These are phyloP conservation scores for Fusarium secorum DNA, from an alignment of 2,329 filamentous ascomycete species.

Conservation along the genomic window DNA sequence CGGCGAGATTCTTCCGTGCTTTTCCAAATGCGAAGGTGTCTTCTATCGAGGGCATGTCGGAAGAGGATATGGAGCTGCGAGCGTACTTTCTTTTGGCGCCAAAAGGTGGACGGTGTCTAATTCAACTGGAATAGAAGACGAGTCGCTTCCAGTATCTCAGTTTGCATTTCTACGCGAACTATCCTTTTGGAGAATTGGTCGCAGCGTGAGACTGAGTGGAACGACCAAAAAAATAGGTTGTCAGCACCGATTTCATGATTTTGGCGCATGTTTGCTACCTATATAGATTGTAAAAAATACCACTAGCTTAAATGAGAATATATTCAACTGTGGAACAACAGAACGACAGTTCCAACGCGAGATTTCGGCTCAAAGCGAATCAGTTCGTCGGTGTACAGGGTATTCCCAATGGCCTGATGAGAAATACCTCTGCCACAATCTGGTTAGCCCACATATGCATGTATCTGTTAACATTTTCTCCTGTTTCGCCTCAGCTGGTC, in stretches of 20 bases:
- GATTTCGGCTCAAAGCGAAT: neutral
- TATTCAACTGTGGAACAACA: rapidly evolving
- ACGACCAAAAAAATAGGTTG: too few species aligned
- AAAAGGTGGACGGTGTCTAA: neutral
- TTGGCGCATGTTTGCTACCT: neutral
- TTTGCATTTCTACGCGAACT: too few species aligned
- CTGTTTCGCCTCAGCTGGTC: neutral
- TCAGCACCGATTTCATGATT: neutral
- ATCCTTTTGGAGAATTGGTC: too few species aligned
- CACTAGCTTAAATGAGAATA: rapidly evolving
- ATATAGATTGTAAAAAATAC: rapidly evolving
- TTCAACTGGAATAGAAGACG: neutral
- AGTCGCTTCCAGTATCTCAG: rapidly evolving
- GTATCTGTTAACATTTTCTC: neutral
- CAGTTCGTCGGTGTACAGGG: neutral
- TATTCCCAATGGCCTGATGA: rapidly evolving
- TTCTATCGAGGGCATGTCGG: neutral
- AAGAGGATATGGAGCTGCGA: neutral
- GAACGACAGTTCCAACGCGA: rapidly evolving
- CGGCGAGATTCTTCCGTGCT: neutral
- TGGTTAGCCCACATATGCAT: rapidly evolving
- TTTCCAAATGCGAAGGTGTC: neutral
- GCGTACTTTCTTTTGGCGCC: neutral
- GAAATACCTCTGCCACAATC: rapidly evolving
- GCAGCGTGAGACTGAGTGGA: too few species aligned